Evolutionary conservation across 139 green algal genomes (phyloP).

Genomic region (Volvox reticuliferus): DNA sequence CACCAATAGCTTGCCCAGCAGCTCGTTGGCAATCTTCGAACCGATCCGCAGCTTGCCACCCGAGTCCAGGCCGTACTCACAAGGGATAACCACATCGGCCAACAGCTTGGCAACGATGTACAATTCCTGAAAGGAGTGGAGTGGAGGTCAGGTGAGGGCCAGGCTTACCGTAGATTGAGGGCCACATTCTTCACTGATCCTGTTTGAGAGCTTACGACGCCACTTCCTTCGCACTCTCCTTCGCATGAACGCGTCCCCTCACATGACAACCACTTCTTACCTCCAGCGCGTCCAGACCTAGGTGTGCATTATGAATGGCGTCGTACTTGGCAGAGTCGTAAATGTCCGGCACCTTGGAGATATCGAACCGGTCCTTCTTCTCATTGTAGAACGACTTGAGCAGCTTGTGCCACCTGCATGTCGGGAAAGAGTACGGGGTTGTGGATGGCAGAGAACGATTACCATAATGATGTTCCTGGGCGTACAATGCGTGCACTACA

Average conservation of each 20-base stretch:
- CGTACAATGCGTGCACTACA: too few species aligned
- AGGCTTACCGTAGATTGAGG: too few species aligned
- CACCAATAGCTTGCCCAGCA: constrained; percentile 94
- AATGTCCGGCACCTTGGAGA: constrained; percentile 96
- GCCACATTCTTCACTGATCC: too few species aligned
- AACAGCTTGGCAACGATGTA: constrained; percentile 79
- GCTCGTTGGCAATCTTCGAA: constrained; percentile 72
- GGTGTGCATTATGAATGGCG: constrained; percentile 94
- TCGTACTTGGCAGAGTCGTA: constrained; percentile 96
- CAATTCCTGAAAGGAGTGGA: constrained; percentile 58
- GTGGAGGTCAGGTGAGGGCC: background rate
- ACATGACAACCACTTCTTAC: constrained; percentile 50
- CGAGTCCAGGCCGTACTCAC: constrained; percentile 85
- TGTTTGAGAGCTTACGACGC: too few species aligned
- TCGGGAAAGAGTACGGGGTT: too few species aligned
- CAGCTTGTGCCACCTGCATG: constrained; percentile 86
- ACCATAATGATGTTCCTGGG: too few species aligned
- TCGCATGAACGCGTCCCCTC: too few species aligned
- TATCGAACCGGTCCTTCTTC: constrained; percentile 90
- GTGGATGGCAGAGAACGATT: too few species aligned
- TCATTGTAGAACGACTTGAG: constrained; percentile 88
- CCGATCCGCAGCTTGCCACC: constrained; percentile 85
- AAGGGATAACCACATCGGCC: constrained; percentile 79
- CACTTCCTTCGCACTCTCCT: too few species aligned
- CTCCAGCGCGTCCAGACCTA: constrained; percentile 74